Conservation (phyloP, 352 stramenopile genomes). For the Globisporangium carolinianum region DNA sequence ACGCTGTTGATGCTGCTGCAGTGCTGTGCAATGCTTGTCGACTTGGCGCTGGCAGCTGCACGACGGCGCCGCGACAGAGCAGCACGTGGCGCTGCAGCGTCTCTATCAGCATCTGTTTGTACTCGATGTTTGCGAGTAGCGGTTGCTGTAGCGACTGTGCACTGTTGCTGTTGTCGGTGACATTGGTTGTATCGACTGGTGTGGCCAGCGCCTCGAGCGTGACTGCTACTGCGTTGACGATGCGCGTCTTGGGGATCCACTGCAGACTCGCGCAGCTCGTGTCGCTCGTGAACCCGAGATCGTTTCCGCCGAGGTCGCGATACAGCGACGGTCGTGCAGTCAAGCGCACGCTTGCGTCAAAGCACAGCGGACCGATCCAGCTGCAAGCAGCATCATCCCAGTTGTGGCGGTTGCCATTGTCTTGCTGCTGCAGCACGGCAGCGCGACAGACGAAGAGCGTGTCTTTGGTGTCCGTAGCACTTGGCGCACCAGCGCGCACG, state of each 20-base stretch:
- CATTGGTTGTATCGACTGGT: constrained; percentile 7
- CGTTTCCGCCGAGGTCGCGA: constrained; percentile 17
- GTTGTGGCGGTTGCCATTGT: neutral
- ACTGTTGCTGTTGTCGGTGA: neutral
- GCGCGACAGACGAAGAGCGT: constrained; percentile 35
- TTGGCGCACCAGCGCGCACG: constrained; percentile 5
- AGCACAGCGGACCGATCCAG: constrained; percentile 3
- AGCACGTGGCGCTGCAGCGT: constrained; percentile 47
- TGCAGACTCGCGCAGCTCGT: constrained; percentile 9
- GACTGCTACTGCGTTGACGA: constrained; percentile 39
- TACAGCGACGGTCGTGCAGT: constrained; percentile 6
- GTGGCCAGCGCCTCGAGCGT: constrained; percentile 25
- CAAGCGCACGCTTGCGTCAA: constrained; percentile 22
- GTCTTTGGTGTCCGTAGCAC: neutral
- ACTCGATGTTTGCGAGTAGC: constrained; percentile 21
- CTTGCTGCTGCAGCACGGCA: constrained; percentile 13
- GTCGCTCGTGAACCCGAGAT: constrained; percentile 4
- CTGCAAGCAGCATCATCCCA: neutral
- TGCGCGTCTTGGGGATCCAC: constrained; percentile 39
- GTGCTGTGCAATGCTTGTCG: constrained; percentile 7
- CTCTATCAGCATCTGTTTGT: constrained; percentile 43
- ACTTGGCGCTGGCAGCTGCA: constrained; percentile 28
- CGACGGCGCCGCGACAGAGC: constrained; percentile 27
- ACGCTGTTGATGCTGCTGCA: neutral
- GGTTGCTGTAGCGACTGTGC: neutral